These are phyloP conservation scores for Psidium guajava DNA, from an alignment of 345 rosid genomes.

Conservation along the genomic window DNA sequence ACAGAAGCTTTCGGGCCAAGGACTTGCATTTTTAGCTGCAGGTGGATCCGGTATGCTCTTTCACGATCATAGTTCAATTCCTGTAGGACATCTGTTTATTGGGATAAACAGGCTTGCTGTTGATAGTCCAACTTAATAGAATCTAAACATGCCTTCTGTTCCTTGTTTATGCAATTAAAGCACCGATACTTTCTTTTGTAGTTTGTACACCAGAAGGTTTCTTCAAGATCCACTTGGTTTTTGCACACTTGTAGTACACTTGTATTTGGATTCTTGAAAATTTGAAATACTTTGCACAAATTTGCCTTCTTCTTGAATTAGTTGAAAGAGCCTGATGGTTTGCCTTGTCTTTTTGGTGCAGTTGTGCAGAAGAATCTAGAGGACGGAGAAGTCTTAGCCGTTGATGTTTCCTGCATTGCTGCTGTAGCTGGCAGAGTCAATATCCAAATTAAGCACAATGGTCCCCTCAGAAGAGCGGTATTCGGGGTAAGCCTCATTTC, in stretches of 20 bases:
- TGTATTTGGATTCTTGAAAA: neutral
- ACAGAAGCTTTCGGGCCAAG: conserved; percentile 85
- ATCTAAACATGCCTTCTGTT: neutral
- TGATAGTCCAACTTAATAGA: neutral
- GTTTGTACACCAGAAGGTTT: neutral
- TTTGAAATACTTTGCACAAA: neutral
- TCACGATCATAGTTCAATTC: neutral
- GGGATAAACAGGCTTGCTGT: neutral
- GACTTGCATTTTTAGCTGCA: conserved; percentile 85
- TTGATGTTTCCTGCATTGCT: conserved; percentile 78
- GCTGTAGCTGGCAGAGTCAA: conserved; percentile 64
- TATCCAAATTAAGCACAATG: conserved; percentile 78
- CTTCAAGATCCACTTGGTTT: neutral
- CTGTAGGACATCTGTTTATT: neutral
- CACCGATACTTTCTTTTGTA: neutral
- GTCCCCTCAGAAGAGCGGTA: conserved; percentile 74
- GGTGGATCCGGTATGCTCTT: conserved; percentile 89
- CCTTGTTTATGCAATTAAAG: neutral
- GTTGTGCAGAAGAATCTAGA: conserved; percentile 95
- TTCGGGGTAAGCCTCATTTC: conserved; percentile 55
- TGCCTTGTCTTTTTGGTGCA: conserved; percentile 14
- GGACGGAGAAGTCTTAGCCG: conserved; percentile 76
- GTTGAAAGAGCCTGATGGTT: neutral
- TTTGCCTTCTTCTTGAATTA: neutral
- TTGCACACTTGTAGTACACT: neutral